These are phyloP conservation scores for Chrysoporthe deuterocubensis DNA, from an alignment of 2,329 filamentous ascomycete genomes.

Conservation along the genomic window DNA sequence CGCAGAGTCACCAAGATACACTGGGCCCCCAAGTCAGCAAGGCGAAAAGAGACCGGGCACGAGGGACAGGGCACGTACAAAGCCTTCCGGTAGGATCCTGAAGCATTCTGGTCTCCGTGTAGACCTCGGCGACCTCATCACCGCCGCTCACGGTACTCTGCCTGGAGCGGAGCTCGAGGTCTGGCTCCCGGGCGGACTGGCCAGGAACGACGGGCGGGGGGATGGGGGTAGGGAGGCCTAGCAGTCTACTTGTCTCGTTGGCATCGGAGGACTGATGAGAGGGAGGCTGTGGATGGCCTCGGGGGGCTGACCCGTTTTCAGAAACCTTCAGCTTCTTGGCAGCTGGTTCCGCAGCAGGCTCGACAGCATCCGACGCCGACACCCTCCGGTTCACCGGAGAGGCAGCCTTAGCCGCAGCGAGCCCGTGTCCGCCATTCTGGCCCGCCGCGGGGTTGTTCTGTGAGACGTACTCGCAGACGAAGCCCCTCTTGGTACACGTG, in stretches of 20 bases:
- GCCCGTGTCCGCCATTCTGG: constrained; percentile 35
- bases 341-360: constrained; percentile 14
- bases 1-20: constrained; percentile 67
- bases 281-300: neutral
- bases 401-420: constrained; percentile 35
- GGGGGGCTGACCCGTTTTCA: constrained; percentile 1
- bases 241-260: constrained; percentile 38
- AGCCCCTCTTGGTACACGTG: constrained; percentile 58
- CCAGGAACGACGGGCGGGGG: neutral
- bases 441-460: neutral
- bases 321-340: constrained; percentile 30
- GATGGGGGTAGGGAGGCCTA: constrained; percentile 32
- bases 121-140: constrained; percentile 61
- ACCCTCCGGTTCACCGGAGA: constrained; percentile 31
- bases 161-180: constrained; percentile 40
- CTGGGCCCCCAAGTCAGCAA: constrained; percentile 26
- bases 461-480: constrained; percentile 50
- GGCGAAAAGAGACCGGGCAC: neutral
- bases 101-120: constrained; percentile 60
- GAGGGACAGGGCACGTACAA: constrained; percentile 45
- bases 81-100: constrained; percentile 62
- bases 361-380: constrained; percentile 19
- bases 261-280: constrained; percentile 24
- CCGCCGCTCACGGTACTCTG: constrained; percentile 47
- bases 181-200: constrained; percentile 34